Evolutionary conservation across 2,329 filamentous ascomycete genomes (phyloP).

Genomic region (Samsoniella hepiali): DNA sequence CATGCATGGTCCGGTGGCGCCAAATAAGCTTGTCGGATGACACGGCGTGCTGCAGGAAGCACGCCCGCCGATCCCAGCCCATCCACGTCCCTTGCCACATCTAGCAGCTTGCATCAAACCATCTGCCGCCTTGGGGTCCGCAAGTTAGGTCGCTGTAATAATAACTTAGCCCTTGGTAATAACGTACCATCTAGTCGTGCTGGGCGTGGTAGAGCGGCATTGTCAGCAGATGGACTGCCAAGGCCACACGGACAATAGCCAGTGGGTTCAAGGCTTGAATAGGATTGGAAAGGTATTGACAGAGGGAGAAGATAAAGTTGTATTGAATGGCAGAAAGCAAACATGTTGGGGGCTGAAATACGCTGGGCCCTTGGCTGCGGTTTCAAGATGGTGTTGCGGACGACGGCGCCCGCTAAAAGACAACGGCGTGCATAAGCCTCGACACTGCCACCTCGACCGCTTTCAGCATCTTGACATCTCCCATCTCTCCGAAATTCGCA

Average conservation of each 20-base stretch:
- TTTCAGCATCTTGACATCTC: not conserved
- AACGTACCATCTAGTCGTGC: no score
- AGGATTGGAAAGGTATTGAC: no score
- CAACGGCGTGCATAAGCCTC: not conserved
- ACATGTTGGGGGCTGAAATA: not conserved
- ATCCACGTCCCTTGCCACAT: no score
- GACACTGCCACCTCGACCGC: not conserved
- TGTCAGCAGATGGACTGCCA: no score
- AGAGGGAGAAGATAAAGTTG: no score
- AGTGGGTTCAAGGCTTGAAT: no score
- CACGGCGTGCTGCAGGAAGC: not conserved
- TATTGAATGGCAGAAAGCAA: not conserved
- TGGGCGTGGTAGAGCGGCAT: no score
- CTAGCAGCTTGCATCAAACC: no score
- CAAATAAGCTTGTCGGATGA: constrained; percentile 9
- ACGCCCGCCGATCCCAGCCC: not conserved
- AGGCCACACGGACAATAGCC: no score
- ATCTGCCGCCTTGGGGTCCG: no score
- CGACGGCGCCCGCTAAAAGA: not conserved
- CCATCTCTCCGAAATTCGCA: not conserved
- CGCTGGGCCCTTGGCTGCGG: not conserved
- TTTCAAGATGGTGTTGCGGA: constrained; percentile 9
- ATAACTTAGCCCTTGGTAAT: no score
- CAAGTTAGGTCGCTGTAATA: no score
- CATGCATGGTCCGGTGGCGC: not conserved